Conservation (phyloP, 805 yeast genomes). For the Yarrowia sp. region DNA sequence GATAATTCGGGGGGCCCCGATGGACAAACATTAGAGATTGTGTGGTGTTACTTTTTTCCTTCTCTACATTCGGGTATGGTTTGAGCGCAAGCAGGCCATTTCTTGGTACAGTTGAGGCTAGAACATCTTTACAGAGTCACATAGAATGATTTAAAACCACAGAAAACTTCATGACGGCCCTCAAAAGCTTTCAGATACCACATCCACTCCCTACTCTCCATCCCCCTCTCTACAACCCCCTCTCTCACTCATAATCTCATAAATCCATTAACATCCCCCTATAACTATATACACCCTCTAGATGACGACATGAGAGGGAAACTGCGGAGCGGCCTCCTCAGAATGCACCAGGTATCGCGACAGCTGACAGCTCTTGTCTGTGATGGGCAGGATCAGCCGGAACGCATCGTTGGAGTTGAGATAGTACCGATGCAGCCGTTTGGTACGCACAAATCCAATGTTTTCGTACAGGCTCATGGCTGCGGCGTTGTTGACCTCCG, state of each 20-base stretch:
- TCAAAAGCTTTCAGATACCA: neutral
- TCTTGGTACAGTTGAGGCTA: too few relatives aligned
- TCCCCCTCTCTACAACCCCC: too few relatives aligned
- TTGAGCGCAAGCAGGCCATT: too few relatives aligned
- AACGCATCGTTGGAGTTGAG: conserved; percentile 91
- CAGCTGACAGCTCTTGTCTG: conserved; percentile 50
- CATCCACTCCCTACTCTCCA: too few relatives aligned
- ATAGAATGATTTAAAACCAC: too few relatives aligned
- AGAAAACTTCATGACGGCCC: neutral
- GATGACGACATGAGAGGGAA: conserved; percentile 3
- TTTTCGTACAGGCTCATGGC: conserved; percentile 70
- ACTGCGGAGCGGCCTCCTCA: neutral
- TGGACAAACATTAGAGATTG: too few relatives aligned
- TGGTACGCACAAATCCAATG: conserved; percentile 70
- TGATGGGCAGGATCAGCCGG: conserved; percentile 77
- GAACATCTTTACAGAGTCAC: too few relatives aligned
- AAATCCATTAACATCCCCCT: neutral
- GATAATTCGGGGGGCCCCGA: too few relatives aligned
- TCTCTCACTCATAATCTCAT: neutral
- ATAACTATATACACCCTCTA: neutral
- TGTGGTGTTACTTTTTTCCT: too few relatives aligned
- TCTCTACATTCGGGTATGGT: too few relatives aligned
- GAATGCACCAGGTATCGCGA: conserved; percentile 33
- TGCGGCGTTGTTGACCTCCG: conserved; percentile 76
- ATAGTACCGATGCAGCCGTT: conserved; percentile 82